Evolutionary conservation across 1,284 basidiomycete species (phyloP).

Genomic region (Volvariella volvacea): DNA sequence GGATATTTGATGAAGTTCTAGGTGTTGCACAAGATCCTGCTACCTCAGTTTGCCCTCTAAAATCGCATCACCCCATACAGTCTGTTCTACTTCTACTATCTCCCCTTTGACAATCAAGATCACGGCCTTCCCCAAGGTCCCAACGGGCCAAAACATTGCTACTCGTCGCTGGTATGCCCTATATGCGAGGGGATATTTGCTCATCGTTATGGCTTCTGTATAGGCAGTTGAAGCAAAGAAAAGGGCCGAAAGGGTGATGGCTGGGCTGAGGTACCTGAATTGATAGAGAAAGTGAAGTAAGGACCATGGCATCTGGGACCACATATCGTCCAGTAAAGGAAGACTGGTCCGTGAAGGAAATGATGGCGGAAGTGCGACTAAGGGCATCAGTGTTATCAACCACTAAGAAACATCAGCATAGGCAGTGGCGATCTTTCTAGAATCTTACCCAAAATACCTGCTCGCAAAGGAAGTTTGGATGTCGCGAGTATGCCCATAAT

Average conservation of each 20-base stretch:
- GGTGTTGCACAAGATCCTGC: too few species aligned
- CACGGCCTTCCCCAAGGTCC: constrained; percentile 23
- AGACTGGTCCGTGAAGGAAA: constrained; percentile 16
- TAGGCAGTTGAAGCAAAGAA: constrained; percentile 72
- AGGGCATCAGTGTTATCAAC: constrained; percentile 62
- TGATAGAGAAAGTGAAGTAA: constrained; percentile 15
- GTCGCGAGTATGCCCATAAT: constrained; percentile 81
- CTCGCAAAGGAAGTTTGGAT: constrained; percentile 90
- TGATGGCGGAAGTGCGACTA: constrained; percentile 42
- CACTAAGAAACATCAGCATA: constrained; percentile 31
- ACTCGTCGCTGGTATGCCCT: constrained; percentile 70
- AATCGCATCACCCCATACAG: constrained; percentile 24
- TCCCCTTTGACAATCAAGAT: constrained; percentile 15
- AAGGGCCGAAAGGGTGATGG: constrained; percentile 53
- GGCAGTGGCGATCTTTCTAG: constrained; percentile 1
- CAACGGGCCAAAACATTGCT: constrained; percentile 60
- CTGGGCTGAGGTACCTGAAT: constrained; percentile 36
- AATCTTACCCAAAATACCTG: constrained; percentile 79
- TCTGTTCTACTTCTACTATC: constrained; percentile 17
- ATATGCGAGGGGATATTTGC: constrained; percentile 76
- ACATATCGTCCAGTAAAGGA: constrained; percentile 13
- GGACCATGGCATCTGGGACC: constrained; percentile 9
- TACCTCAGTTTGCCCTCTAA: too few species aligned
- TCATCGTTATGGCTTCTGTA: constrained; percentile 72
- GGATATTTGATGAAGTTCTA: too few species aligned